Base-by-base conservation (phyloP, 1,284 basidiomycete species). In the Ceratobasidium sp. region DNA sequence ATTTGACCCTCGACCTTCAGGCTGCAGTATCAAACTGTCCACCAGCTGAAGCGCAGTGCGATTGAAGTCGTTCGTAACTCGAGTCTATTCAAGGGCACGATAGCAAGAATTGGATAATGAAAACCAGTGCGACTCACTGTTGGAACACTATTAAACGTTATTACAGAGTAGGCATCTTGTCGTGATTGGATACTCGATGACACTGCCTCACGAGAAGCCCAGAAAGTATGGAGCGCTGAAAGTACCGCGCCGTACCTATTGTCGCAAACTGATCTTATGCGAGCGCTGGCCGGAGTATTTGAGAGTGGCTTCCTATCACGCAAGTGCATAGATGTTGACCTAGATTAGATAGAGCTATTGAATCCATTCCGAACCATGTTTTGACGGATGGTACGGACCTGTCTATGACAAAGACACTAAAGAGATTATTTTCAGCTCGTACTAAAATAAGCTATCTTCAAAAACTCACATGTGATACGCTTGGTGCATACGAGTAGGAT, bases 241-340 rank as follows among this genome's bases (percentile, higher is more conserved):
- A 84, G 84, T 0, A 88, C 87, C 1, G 87, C 86, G 0, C 87
- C 88, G 32, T 87, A 83, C 52, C 87, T 78, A 75, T 89, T 85
- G 74, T 88, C 80, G 48, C 81, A 78, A 0, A 45, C 62, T 26
- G 76, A 75, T 0, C 73, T 69, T 72, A 88, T 86, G 28, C 73
- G 52, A 88, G 80, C 83, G 26, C 86, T 3, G 43, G 28, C n/a
- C 2, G 57, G 32, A 0, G 2, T 84, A 64, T 83, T 81, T 1
- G 75, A 75, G 1, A 88, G 79, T 0, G 87, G 87, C 0, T 72
- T 77, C 43, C 81, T 80, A 75, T 88, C 87, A 0, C 0, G 21
- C 0, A 0, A 9, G 2, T 28, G 0, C 87, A 89, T 89, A 0
- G 87, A 89, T 0, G 81, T 72, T 0, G 87, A 89, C 85, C 82